phyloP scores from a whole-genome alignment of 768 basidiomycete species.

The Trametes villosa region DNA sequence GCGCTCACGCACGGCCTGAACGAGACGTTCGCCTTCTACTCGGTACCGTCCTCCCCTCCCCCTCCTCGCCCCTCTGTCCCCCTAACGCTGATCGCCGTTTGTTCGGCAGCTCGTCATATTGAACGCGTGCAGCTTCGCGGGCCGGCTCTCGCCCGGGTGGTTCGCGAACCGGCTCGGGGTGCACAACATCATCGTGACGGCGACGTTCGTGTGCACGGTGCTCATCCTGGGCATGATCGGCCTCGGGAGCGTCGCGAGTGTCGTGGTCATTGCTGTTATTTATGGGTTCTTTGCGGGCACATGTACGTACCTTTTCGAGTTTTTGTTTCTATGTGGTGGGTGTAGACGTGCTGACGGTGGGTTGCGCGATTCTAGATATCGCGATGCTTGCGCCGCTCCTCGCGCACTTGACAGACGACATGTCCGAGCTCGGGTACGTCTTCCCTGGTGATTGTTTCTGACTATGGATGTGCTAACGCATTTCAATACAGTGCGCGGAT shows the following conservation, averaged over 20 bases:
- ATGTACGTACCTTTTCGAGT: constrained; percentile 13
- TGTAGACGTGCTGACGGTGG: not conserved
- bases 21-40: constrained; percentile 33
- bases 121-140: constrained; percentile 35
- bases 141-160: constrained; percentile 36
- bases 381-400: constrained; percentile 34
- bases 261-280: constrained; percentile 39
- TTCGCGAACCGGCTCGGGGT: constrained; percentile 36
- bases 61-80: not conserved
- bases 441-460: not conserved
- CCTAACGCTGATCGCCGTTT: not conserved
- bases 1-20: constrained; percentile 21
- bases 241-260: constrained; percentile 30
- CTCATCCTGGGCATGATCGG: constrained; percentile 38
- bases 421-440: constrained; percentile 31
- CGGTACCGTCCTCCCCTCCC: constrained; percentile 22
- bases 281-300: constrained; percentile 44
- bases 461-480: too few relatives aligned
- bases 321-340: not conserved
- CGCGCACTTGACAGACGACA: constrained; percentile 22
- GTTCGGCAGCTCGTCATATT: constrained; percentile 32
- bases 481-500: constrained; percentile 30
- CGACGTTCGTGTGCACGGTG: constrained; percentile 28
- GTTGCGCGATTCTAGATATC: constrained; percentile 34
- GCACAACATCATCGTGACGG: constrained; percentile 33